Evolutionary conservation across 768 basidiomycete genomes (phyloP), one percentile per base, ranked within the genome.

Genomic region (Lanmaoa pseudosensibilis): DNA sequence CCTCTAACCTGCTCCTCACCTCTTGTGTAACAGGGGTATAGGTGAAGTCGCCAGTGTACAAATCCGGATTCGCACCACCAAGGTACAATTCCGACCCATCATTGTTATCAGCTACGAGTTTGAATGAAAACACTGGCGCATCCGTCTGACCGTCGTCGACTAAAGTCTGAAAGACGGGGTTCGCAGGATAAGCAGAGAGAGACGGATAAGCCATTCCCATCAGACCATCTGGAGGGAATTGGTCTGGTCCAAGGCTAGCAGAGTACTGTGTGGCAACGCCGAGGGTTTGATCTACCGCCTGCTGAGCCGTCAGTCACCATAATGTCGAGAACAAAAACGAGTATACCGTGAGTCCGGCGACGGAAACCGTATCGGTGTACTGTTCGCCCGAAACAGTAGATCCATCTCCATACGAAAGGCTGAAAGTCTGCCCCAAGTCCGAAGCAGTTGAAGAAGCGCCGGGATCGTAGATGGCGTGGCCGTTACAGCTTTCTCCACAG

Each of bases 81-180:
- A 87, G 58, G 62, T 74, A 78, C 16, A 86, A 71, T 67, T 82
- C 80, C 3, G 77, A 71, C 5, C 74, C 75, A 15, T n/a, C n/a
- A n/a, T n/a, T n/a, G n/a, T n/a, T n/a, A n/a, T 61, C 51, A 7
- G 62, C 21, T 13, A 79, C 65, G 9, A 84, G 67, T 63, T 80
- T 81, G 65, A 85, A 79, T 12, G 77, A 73, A 62, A 84, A 83
- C 46, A 71, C 69, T 23, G 75, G 53, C 7, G 69, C 56, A 10
- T 69, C 58, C 2, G 66, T 60, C 52, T 65, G 51, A 5, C 67
- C 69, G 48, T 83, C 70, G 2, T 62, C 52, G 19, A 80, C 57
- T 7, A 83, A 73, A 16, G 68, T 77, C 39, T 80, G 68, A 60
- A 80, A 77, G 44, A 78, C 61, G 0, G 78, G 74, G 11, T 47